Evolutionary conservation across 371 early-diverging fungal genomes (phyloP).

Genomic region (Phascolomyces articulosus): DNA sequence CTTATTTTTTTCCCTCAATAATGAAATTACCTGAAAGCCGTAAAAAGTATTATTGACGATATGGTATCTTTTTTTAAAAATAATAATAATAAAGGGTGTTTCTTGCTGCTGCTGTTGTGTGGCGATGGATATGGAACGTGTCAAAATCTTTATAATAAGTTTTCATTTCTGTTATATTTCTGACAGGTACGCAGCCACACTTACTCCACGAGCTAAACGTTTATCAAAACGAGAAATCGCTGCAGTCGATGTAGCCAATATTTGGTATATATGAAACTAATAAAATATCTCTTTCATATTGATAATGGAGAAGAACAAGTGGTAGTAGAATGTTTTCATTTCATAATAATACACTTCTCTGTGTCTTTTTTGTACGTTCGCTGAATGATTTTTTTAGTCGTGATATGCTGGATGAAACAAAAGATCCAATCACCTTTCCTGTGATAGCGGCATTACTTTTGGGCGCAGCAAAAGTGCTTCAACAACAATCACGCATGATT

Average conservation of each 20-base stretch:
- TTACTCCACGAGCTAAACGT: slow-evolving; percentile 8
- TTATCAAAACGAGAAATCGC: slow-evolving; percentile 10
- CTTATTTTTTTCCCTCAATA: not conserved
- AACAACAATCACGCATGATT: not conserved
- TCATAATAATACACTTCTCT: not conserved
- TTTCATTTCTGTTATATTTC: not conserved
- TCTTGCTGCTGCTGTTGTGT: not conserved
- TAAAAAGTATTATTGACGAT: slow-evolving; percentile 3
- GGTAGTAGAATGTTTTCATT: too few species aligned
- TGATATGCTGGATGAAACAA: not conserved
- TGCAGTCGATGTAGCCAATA: slow-evolving; percentile 5
- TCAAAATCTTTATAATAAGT: too few species aligned
- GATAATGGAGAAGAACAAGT: too few species aligned
- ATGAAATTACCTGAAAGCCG: not conserved
- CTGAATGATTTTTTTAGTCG: not conserved
- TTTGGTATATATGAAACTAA: slow-evolving; percentile 12
- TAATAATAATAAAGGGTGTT: not conserved
- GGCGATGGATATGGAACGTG: too few species aligned
- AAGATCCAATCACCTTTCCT: slow-evolving; percentile 4
- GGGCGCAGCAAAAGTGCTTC: slow-evolving; percentile 9
- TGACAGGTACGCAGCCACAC: slow-evolving; percentile 14
- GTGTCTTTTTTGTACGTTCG: too few species aligned
- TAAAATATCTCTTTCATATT: not conserved
- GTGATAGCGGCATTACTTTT: slow-evolving; percentile 2
- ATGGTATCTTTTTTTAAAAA: slow-evolving; percentile 7